phyloP scores from a whole-genome alignment of 176 grass and related monocot species.

The Otatea glauca region DNA sequence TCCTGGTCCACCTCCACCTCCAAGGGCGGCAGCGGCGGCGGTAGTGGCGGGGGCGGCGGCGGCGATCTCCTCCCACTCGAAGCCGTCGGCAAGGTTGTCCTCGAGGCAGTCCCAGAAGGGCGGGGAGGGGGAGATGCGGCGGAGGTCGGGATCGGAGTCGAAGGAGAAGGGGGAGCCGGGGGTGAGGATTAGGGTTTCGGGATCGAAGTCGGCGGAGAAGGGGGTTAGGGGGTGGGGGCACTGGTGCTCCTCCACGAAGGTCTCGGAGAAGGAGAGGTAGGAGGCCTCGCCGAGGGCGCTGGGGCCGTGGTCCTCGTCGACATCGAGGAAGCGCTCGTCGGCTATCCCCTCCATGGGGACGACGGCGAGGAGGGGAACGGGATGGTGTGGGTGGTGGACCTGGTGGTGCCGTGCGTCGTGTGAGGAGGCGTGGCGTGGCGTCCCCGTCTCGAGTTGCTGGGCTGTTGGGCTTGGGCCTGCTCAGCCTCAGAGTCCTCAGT shows the following conservation, averaged over 20 bases:
- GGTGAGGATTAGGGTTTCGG: conserved; percentile 41
- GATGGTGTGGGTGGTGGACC: background rate
- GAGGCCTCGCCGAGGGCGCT: conserved; percentile 36
- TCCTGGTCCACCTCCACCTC: background rate
- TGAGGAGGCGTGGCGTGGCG: conserved; percentile 48
- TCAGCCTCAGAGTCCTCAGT: too few species aligned
- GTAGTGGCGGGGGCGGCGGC: background rate
- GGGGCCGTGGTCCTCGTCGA: conserved; percentile 45
- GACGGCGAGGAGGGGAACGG: background rate
- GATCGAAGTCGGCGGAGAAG: conserved; percentile 33
- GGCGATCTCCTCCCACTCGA: conserved; percentile 77
- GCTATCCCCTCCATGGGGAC: conserved; percentile 56
- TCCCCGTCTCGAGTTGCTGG: conserved; percentile 41
- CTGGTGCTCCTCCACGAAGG: conserved; percentile 40
- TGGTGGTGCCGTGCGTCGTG: conserved; percentile 25
- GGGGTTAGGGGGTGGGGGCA: conserved; percentile 7
- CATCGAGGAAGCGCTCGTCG: conserved; percentile 68
- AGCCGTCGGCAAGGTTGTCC: conserved; percentile 39
- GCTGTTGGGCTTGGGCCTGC: too few species aligned
- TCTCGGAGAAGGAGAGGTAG: conserved; percentile 53
- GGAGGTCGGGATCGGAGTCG: conserved; percentile 37
- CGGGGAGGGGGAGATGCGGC: conserved; percentile 41
- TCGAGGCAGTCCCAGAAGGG: conserved; percentile 68
- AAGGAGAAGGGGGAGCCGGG: conserved; percentile 49
- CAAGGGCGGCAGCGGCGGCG: background rate